Conservation (phyloP, 306 rosid species). For the Dryas drummondii region DNA sequence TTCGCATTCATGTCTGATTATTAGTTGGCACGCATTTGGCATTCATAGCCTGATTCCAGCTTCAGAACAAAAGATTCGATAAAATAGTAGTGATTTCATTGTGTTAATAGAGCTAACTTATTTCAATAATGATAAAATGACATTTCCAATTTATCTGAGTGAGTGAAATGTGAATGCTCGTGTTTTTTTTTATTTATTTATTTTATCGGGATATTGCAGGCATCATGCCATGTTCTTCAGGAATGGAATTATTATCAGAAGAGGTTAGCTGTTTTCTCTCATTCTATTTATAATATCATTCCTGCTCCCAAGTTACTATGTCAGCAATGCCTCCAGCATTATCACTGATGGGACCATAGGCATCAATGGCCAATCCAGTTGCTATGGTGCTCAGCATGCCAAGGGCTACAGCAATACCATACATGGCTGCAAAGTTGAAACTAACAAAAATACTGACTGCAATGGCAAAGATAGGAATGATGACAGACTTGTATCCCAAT, state of each 20-base stretch:
- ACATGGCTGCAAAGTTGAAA: slow-evolving; percentile 97
- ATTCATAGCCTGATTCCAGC: background rate
- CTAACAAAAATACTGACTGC: slow-evolving; percentile 84
- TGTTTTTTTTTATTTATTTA: background rate
- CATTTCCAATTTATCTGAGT: background rate
- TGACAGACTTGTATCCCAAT: slow-evolving; percentile 97
- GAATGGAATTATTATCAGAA: slow-evolving; percentile 73
- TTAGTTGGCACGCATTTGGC: background rate
- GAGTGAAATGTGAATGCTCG: slow-evolving; percentile 19
- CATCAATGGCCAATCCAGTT: slow-evolving; percentile 95
- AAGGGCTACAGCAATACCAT: slow-evolving; percentile 93
- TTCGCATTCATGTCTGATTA: slow-evolving; percentile 1
- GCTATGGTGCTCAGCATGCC: slow-evolving; percentile 98
- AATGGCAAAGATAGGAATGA: slow-evolving; percentile 94
- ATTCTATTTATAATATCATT: slow-evolving; percentile 4
- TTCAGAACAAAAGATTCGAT: background rate
- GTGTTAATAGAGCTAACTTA: background rate
- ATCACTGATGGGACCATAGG: slow-evolving; percentile 98
- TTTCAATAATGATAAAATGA: background rate
- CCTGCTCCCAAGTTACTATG: background rate
- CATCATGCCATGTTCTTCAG: slow-evolving; percentile 55
- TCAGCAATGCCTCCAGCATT: slow-evolving; percentile 99
- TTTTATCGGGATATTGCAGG: slow-evolving; percentile 45
- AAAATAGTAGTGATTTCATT: background rate
- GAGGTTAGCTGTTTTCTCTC: slow-evolving; percentile 54